Base-by-base conservation (phyloP, 2,329 filamentous ascomycete species). In the Alternaria dauci region DNA sequence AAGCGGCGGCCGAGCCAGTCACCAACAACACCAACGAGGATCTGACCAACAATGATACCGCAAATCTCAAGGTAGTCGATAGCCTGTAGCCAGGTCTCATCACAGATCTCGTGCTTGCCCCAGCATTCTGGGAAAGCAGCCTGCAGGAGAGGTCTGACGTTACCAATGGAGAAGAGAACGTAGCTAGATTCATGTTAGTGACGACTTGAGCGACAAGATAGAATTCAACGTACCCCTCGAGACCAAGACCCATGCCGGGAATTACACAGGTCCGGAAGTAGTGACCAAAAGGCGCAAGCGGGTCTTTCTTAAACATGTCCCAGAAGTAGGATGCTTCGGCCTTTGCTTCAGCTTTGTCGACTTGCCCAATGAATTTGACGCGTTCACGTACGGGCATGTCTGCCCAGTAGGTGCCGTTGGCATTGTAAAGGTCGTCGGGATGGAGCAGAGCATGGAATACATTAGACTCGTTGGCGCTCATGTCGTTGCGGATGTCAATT, bases 141-240 rank as follows among this genome's bases (percentile, higher is more conserved):
- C 62, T 87, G 80, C 75, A 97, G 94, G 11, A 98, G 85, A 5
- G 94, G 91, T 74, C 91, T 88, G 66, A 98, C 83, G 79, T 97
- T 97, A 59, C 94, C 94, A 70, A 98, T 97, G 65, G 94, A 97
- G 85, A 98, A 98, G 20, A 98, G 87, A 42, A 97, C 94, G 76
- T 97, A 98, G 71, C 93, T 88, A 54, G 1, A 4, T 11, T 20
- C 9, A 18, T 8, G 34, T 67, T 34, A 67, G 60, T n/a, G 51
- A 48, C 12, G 26, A 20, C 6, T 18, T 18, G 18, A 36, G 14
- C 32, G 39, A 25, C 56, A 26, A n/a, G 23, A 18, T 18, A 5
- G 14, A 23, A 23, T n/a, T 25, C 12, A 32, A 48, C 66, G 57
- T 9, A 72, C 65, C 88, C 94, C 85, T 98, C 94, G 28, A 98